Evolutionary conservation across 768 basidiomycete genomes (phyloP).

Genomic region (Lentinus brumalis): DNA sequence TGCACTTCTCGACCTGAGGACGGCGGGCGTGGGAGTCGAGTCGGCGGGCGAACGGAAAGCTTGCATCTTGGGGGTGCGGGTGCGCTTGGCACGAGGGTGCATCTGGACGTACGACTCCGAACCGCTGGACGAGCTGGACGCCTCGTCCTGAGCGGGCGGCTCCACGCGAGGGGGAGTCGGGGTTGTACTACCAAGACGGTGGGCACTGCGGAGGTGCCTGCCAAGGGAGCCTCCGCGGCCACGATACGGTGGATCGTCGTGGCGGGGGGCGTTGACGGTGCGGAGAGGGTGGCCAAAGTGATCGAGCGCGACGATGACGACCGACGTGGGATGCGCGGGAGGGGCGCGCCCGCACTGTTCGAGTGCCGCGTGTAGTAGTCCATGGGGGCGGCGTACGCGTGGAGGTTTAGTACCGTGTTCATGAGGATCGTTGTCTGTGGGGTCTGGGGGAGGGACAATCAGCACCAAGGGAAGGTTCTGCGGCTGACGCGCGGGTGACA

Average conservation of each 20-base stretch:
- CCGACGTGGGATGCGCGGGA: constrained; percentile 67
- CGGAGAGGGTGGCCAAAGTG: constrained; percentile 17
- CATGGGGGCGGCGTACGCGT: constrained; percentile 20
- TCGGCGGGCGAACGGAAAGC: constrained; percentile 39
- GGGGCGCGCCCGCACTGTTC: constrained; percentile 58
- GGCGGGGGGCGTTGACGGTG: constrained; percentile 22
- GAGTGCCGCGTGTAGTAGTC: constrained; percentile 35
- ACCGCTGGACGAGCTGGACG: constrained; percentile 19
- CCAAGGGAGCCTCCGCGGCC: constrained; percentile 40
- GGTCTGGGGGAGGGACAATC: constrained; percentile 2
- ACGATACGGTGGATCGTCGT: constrained; percentile 61
- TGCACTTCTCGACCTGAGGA: constrained; percentile 24
- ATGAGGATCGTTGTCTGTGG: constrained; percentile 18
- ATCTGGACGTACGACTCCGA: constrained; percentile 24
- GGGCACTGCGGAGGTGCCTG: constrained; percentile 19
- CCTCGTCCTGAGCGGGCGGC: not conserved
- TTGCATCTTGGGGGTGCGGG: constrained; percentile 30
- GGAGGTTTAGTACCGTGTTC: constrained; percentile 16
- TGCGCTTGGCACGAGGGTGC: constrained; percentile 27
- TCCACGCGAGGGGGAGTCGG: constrained; percentile 26
- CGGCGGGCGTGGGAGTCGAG: constrained; percentile 47
- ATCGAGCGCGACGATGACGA: constrained; percentile 25
- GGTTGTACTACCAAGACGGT: constrained; percentile 27
- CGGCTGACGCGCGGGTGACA: constrained; percentile 1
- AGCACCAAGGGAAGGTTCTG: not conserved